Evolutionary conservation across 2,329 filamentous ascomycete species (phyloP).

Genomic region (Aspergillus ochraceus): DNA sequence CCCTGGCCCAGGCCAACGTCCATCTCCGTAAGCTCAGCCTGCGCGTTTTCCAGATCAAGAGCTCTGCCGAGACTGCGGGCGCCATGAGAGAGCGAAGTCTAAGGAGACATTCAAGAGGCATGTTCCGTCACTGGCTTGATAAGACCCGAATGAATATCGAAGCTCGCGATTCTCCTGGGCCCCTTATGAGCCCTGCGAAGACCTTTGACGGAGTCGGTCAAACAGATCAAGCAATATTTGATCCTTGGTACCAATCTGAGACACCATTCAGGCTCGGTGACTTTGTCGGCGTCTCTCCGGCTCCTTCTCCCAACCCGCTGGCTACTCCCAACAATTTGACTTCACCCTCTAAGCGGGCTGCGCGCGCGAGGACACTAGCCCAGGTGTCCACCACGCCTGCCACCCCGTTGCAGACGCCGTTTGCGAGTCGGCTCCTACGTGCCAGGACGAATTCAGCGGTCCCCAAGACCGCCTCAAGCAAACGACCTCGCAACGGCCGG

Average conservation of each 20-base stretch:
- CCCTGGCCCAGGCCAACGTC: constrained; percentile 47
- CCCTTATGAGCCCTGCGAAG: constrained; percentile 28
- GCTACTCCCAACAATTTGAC: constrained; percentile 44
- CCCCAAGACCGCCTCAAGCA: constrained; percentile 24
- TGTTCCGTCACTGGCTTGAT: constrained; percentile 57
- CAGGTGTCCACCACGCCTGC: constrained; percentile 47
- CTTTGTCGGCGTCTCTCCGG: constrained; percentile 32
- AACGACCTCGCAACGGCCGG: constrained; percentile 27
- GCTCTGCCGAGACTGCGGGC: constrained; percentile 52
- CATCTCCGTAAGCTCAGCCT: constrained; percentile 59
- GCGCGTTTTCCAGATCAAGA: constrained; percentile 56
- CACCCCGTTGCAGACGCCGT: constrained; percentile 45
- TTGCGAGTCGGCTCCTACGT: constrained; percentile 40
- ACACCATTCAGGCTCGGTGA: constrained; percentile 40
- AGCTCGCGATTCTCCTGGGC: constrained; percentile 30
- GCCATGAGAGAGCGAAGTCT: constrained; percentile 55
- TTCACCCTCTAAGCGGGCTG: constrained; percentile 49
- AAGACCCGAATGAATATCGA: constrained; percentile 38
- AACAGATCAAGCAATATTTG: constrained; percentile 30
- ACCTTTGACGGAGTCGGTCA: constrained; percentile 21
- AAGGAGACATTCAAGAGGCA: constrained; percentile 55
- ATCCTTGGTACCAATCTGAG: constrained; percentile 38
- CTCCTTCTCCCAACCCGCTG: constrained; percentile 36
- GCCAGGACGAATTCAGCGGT: constrained; percentile 19
- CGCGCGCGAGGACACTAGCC: constrained; percentile 42